Conservation (phyloP, 2,329 filamentous ascomycete species). For the Claviceps purpurea region DNA sequence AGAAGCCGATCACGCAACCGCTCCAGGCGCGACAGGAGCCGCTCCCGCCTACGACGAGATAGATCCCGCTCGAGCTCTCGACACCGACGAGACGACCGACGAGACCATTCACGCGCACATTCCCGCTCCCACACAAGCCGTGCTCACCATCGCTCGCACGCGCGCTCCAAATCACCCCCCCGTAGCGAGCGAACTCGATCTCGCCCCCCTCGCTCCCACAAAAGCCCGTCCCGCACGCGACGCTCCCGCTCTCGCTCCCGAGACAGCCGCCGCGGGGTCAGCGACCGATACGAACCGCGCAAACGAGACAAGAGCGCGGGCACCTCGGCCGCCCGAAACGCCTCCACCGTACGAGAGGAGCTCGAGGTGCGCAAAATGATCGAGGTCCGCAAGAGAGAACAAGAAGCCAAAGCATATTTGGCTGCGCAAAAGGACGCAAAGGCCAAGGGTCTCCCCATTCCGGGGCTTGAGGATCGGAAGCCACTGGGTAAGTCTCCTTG, state of each 20-base stretch:
- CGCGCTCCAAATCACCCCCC: slow-evolving; percentile 18
- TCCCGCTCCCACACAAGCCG: slow-evolving; percentile 15
- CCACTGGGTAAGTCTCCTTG: not conserved
- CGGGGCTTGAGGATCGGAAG: slow-evolving; percentile 42
- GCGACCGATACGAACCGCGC: slow-evolving; percentile 8
- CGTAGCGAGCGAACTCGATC: slow-evolving; percentile 16
- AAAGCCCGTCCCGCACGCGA: slow-evolving; percentile 7
- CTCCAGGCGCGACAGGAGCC: slow-evolving; percentile 23
- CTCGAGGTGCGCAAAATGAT: slow-evolving; percentile 46
- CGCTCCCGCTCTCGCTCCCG: slow-evolving; percentile 12
- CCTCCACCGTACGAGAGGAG: slow-evolving; percentile 30
- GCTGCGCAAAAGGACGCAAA: slow-evolving; percentile 48
- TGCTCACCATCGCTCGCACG: slow-evolving; percentile 19
- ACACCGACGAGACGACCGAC: slow-evolving; percentile 17
- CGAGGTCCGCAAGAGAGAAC: slow-evolving; percentile 48
- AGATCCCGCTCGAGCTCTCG: slow-evolving; percentile 29
- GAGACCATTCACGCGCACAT: slow-evolving; percentile 10
- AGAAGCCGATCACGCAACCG: slow-evolving; percentile 19
- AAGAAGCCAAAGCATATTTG: slow-evolving; percentile 50
- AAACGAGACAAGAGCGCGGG: slow-evolving; percentile 20
- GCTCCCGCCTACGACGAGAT: slow-evolving; percentile 22
- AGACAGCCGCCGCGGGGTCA: slow-evolving; percentile 11
- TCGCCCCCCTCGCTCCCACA: slow-evolving; percentile 10
- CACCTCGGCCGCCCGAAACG: slow-evolving; percentile 23
- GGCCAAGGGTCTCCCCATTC: slow-evolving; percentile 43